Evolutionary conservation across 1,139 yeast genomes (phyloP), one percentile per base, ranked within the genome.

Genomic region (Sugiyamaella japonica): DNA sequence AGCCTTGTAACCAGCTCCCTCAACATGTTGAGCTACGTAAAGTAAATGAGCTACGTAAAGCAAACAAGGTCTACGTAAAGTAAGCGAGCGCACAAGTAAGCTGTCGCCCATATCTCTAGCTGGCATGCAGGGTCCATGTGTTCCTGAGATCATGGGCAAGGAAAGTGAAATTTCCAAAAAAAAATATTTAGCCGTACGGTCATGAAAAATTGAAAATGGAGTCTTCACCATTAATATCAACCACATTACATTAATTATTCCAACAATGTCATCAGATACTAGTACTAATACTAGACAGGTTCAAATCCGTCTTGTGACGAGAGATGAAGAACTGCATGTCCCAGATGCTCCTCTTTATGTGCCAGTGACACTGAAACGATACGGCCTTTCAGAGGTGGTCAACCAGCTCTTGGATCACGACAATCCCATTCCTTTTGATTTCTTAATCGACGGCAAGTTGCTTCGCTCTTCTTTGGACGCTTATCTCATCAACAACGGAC

Each of bases 331-430:
- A 61, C 84, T 86, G 60, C 69, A 80, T 17, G 89, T 89, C 3
- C 80, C 87, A n/a, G 96, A 89, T 54, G 82, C 86, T 42, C 95
- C 97, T 8, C 54, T 65, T 16, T 88, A 80, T 67, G 97, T 90
- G 13, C 99, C 99, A 16, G 87, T 86, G 31, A 74, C 86, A 2
- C 78, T 93, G 64, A 90, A 88, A 65, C 80, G 98, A 70, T 91
- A 83, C 69, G 99, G 99, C 52, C 80, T 93, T 49, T 89, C 97
- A 1, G 98, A 93, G 72, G 85, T 93, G 68, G 97, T 93, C 37
- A 95, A 93, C 73, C 97, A 91, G 73, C 78, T 93, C 56, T 76
- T 93, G 47, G 78, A 76, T 37, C 70, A 72, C 1, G 84, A 81
- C 34, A 76, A 75, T 48, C 85, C 95, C 1, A 81, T 90, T 49